Evolutionary conservation across 2,329 filamentous ascomycete genomes (phyloP).

Genomic region (Botrytis squamosa): DNA sequence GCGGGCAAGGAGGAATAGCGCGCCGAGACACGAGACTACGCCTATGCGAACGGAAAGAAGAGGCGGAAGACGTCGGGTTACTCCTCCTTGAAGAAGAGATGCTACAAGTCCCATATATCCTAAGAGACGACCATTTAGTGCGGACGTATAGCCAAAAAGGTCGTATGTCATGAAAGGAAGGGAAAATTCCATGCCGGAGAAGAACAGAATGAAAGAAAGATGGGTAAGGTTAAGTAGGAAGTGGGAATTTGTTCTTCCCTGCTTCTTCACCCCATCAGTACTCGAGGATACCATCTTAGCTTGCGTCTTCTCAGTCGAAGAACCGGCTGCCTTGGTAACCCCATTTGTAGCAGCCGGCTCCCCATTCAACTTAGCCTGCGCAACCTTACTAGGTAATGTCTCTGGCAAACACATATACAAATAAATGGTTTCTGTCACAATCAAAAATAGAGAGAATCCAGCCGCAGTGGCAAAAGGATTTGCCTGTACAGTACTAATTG

Average conservation of each 20-base stretch:
- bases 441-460: slow-evolving; percentile 78
- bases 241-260: slow-evolving; percentile 70
- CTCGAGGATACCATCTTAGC: slow-evolving; percentile 33
- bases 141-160: slow-evolving; percentile 77
- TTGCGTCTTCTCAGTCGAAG: slow-evolving; percentile 21
- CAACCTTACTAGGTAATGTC: slow-evolving; percentile 66
- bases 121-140: slow-evolving; percentile 79
- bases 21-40: slow-evolving; percentile 70
- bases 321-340: slow-evolving; percentile 24
- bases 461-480: slow-evolving; percentile 96
- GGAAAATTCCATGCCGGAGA: slow-evolving; percentile 97
- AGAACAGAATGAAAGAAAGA: slow-evolving; percentile 90
- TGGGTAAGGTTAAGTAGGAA: slow-evolving; percentile 80
- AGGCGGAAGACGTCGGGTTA: slow-evolving; percentile 81
- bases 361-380: slow-evolving; percentile 32
- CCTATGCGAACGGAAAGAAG: slow-evolving; percentile 77
- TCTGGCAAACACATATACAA: slow-evolving; percentile 83
- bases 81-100: slow-evolving; percentile 87
- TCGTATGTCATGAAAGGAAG: slow-evolving; percentile 97
- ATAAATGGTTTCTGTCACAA: slow-evolving; percentile 84
- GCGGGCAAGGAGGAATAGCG: slow-evolving; percentile 76
- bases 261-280: slow-evolving; percentile 30
- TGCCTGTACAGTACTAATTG: slow-evolving; percentile 71
- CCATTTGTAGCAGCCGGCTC: slow-evolving; percentile 32
- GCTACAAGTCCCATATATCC: slow-evolving; percentile 91